Evolutionary conservation across 306 rosid genomes (phyloP), one percentile per base, ranked within the genome.

Genomic region (Luffa acutangula): DNA sequence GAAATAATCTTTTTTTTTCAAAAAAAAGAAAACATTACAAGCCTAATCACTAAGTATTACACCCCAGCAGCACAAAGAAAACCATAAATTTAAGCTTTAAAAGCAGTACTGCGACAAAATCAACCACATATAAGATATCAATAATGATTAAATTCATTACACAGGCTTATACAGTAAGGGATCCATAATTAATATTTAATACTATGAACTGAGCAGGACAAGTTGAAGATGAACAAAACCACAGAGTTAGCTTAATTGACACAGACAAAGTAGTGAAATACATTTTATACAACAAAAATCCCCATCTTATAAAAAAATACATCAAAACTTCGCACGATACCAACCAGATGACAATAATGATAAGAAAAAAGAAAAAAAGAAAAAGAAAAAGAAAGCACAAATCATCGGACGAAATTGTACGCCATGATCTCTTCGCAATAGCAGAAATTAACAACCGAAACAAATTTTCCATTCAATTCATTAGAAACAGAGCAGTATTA

Each of bases 401-500:
- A 34, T 53, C 25, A 18, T 9, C 43, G 78, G 25, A 34, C 49
- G 64, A 75, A 52, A 75, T 53, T 37, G 64, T 52, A 17, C 48
- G 33, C 21, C 49, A 18, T 9, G 63, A 52, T 75, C 45, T 75
- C 78, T 75, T 53, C 78, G 64, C 46, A 53, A 75, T 52, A 8
- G 78, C 48, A 75, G 64, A 53, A 51, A 75, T 52, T 1, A 53
- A 18, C 14, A 51, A 75, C 18, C 9, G 12, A 33, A 51, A 74
- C 31, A 51, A 49, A 14, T 8, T 34, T 8, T 1, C 4, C 34
- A 3, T 34, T 36, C 48, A 75, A 74, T 83, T 81, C 71, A 67
- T 43, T 2, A 75, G 77, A 58, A 67, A 59, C 79, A 66, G 9
- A 78, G 77, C 77, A 84, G 54, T 39, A 73, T 3, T 66, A 39